Conservation (phyloP, 2,329 filamentous ascomycete genomes). For the Aureobasidium sp. region DNA sequence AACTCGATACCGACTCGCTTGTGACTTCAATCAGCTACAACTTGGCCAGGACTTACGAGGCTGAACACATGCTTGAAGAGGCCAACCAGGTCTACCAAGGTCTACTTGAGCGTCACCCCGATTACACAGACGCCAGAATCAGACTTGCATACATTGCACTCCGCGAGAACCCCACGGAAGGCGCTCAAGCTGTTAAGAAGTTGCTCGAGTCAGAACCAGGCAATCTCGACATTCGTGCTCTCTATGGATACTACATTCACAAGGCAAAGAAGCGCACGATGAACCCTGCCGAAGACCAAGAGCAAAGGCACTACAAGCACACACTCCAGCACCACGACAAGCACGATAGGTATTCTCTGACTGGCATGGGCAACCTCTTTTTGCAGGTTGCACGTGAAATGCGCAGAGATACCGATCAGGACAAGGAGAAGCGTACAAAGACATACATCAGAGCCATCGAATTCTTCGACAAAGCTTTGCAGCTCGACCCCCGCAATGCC, state of each 20-base stretch:
- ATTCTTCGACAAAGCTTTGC: constrained; percentile 95
- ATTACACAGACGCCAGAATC: constrained; percentile 87
- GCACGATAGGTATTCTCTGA: constrained; percentile 93
- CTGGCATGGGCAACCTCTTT: constrained; percentile 96
- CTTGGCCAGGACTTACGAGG: constrained; percentile 86
- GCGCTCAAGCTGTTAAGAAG: constrained; percentile 76
- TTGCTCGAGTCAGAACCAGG: constrained; percentile 76
- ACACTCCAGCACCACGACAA: constrained; percentile 92
- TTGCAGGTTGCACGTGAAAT: constrained; percentile 85
- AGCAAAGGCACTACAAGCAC: constrained; percentile 93
- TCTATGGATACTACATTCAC: constrained; percentile 94
- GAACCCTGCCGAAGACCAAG: constrained; percentile 80
- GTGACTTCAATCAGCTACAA: constrained; percentile 97
- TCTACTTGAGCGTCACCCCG: constrained; percentile 69
- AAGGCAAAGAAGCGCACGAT: constrained; percentile 75
- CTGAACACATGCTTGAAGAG: constrained; percentile 69
- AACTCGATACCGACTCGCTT: constrained; percentile 78
- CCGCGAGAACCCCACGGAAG: constrained; percentile 70
- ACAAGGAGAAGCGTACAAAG: constrained; percentile 83
- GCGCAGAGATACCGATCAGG: constrained; percentile 79
- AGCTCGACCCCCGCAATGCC: constrained; percentile 89
- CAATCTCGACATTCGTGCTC: constrained; percentile 82
- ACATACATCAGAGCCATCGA: constrained; percentile 89
- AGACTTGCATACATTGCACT: constrained; percentile 86
- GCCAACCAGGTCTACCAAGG: constrained; percentile 85